These are phyloP conservation scores for Jackrogersella minutella DNA, from an alignment of 495 filamentous ascomycete species.

Conservation along the genomic window DNA sequence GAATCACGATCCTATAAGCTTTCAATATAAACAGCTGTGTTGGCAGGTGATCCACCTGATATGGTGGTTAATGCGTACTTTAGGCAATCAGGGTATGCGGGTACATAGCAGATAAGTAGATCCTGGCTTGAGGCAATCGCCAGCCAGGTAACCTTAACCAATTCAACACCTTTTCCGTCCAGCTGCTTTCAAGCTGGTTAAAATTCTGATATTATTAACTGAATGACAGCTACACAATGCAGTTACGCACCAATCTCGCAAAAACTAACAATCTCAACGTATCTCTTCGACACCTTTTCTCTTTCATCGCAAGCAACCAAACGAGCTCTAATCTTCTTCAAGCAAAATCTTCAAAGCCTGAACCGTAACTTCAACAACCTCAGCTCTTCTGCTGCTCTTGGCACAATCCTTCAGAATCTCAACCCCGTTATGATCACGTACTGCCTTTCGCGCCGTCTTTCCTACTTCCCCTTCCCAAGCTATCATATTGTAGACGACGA, in stretches of 20 bases:
- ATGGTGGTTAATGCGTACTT: too few relatives aligned
- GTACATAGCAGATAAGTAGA: too few relatives aligned
- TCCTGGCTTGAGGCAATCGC: too few relatives aligned
- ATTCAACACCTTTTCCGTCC: too few relatives aligned
- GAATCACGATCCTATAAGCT: too few relatives aligned
- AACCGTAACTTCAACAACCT: constrained; percentile 70
- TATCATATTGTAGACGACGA: constrained; percentile 73
- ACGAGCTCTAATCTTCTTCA: constrained; percentile 42
- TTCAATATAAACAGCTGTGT: too few relatives aligned
- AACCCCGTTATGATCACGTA: constrained; percentile 61
- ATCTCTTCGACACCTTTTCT: not conserved
- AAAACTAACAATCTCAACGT: not conserved
- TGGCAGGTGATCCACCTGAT: too few relatives aligned
- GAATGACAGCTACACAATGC: too few relatives aligned
- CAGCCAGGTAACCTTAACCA: too few relatives aligned
- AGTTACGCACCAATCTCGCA: not conserved
- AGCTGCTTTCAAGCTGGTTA: too few relatives aligned
- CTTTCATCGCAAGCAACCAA: not conserved
- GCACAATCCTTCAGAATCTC: constrained; percentile 68
- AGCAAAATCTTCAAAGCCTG: constrained; percentile 69
- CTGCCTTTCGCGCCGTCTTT: constrained; percentile 53
- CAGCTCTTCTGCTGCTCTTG: constrained; percentile 68
- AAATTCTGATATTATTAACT: too few relatives aligned
- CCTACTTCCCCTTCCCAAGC: constrained; percentile 60
- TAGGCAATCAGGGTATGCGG: too few relatives aligned